Conservation (phyloP, 179 eudicot species). For the Silene noctiflora region DNA sequence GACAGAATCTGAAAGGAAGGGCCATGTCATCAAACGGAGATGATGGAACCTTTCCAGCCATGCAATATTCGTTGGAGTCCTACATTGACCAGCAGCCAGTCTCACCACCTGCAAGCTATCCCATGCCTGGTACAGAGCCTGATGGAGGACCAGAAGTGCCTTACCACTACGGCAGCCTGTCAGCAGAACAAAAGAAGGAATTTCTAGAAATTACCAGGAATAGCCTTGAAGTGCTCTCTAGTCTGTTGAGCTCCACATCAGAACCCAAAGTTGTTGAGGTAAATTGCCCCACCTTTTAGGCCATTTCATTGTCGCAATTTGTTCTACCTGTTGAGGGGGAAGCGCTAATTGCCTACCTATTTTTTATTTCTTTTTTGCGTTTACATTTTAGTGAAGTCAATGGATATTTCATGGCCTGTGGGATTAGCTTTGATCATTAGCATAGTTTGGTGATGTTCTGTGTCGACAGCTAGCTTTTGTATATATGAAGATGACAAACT, state of each 20-base stretch:
- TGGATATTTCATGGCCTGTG: background rate
- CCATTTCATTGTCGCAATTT: background rate
- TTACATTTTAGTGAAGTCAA: background rate
- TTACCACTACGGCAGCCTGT: slow-evolving; percentile 40
- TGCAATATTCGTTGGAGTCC: slow-evolving; percentile 54
- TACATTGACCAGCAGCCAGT: slow-evolving; percentile 42
- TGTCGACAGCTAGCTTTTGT: background rate
- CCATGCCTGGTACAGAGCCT: slow-evolving; percentile 49
- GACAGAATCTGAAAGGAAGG: slow-evolving; percentile 60
- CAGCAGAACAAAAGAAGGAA: slow-evolving; percentile 80
- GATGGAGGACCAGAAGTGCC: slow-evolving; percentile 33
- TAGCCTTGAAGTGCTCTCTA: slow-evolving; percentile 79
- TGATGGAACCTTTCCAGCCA: slow-evolving; percentile 37
- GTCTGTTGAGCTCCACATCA: slow-evolving; percentile 59
- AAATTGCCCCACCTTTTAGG: slow-evolving; percentile 16
- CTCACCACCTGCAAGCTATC: slow-evolving; percentile 61
- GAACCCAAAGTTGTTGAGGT: slow-evolving; percentile 66
- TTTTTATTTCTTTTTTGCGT: background rate
- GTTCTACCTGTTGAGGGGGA: background rate
- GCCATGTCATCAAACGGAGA: slow-evolving; percentile 38
- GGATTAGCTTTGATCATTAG: background rate
- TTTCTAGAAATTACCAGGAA: slow-evolving; percentile 64
- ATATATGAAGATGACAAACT: no score
- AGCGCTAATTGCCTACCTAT: background rate
- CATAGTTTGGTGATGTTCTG: background rate